These are phyloP conservation scores for Syzygium aromaticum DNA, from an alignment of 345 rosid species.

Conservation along the genomic window DNA sequence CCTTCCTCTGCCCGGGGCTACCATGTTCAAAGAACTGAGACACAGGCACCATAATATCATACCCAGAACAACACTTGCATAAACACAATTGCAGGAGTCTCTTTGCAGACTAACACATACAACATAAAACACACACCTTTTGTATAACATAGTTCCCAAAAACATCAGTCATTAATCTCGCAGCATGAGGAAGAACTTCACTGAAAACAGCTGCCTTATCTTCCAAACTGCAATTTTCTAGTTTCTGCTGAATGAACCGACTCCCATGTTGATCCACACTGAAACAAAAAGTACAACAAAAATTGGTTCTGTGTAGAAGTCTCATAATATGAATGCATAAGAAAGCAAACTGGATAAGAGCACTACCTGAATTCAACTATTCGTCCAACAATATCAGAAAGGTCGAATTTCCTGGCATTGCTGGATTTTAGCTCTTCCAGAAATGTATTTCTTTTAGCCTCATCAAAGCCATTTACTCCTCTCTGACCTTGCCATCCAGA, in stretches of 20 bases:
- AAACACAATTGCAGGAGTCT: not conserved
- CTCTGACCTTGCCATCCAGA: conserved; percentile 85
- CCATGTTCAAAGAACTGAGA: conserved; percentile 89
- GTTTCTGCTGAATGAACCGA: conserved; percentile 96
- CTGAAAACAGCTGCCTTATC: conserved; percentile 76
- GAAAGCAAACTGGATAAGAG: conserved; percentile 15
- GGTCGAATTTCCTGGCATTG: conserved; percentile 72
- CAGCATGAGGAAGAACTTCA: conserved; percentile 87
- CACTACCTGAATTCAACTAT: conserved; percentile 87
- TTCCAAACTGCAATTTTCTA: conserved; percentile 70
- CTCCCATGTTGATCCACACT: conserved; percentile 99
- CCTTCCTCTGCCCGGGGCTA: conserved; percentile 72
- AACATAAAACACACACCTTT: conserved; percentile 40
- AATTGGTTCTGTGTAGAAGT: conserved; percentile 3
- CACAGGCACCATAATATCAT: conserved; percentile 7
- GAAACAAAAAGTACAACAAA: conserved; percentile 15
- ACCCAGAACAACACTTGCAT: not conserved
- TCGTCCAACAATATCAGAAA: conserved; percentile 74
- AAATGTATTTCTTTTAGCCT: conserved; percentile 59
- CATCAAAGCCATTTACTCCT: conserved; percentile 47
- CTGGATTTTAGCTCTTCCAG: conserved; percentile 90
- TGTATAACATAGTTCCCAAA: conserved; percentile 99
- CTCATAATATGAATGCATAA: not conserved
- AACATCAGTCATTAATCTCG: conserved; percentile 91
- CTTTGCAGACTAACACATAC: conserved; percentile 2